These are phyloP conservation scores for Lasiodiplodia citricola DNA, from an alignment of 2,329 filamentous ascomycete species.

Conservation along the genomic window DNA sequence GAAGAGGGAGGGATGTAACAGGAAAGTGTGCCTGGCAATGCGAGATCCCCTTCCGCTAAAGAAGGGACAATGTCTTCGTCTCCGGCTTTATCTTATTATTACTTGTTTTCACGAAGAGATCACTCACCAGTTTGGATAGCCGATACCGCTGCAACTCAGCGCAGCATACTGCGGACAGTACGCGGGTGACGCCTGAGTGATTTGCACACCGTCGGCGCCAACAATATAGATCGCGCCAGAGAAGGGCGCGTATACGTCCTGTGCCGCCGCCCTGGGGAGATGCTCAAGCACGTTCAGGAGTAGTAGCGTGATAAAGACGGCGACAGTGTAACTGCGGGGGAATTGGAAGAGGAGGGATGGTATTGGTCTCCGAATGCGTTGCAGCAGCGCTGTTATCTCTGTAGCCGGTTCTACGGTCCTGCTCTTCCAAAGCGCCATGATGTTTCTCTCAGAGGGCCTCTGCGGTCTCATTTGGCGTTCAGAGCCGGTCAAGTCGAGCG, in stretches of 20 bases:
- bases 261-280: neutral
- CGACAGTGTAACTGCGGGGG: neutral
- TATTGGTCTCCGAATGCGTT: neutral
- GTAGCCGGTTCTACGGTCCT: neutral
- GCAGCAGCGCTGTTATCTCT: neutral
- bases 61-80: neutral
- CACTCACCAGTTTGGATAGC: conserved; percentile 49
- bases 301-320: neutral
- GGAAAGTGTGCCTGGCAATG: neutral
- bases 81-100: neutral
- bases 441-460: neutral
- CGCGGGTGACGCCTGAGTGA: conserved; percentile 40
- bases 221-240: conserved; percentile 46
- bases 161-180: conserved; percentile 43
- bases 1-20: neutral
- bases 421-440: neutral
- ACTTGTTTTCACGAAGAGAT: neutral
- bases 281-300: neutral
- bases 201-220: conserved; percentile 30
- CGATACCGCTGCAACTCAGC: conserved; percentile 49
- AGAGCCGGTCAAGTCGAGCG: neutral
- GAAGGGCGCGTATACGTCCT: conserved; percentile 43
- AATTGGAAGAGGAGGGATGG: neutral
- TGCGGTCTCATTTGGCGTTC: neutral
- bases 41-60: neutral